Base-by-base conservation (phyloP, 2,329 filamentous ascomycete genomes). In the Trichoderma pleuroti region DNA sequence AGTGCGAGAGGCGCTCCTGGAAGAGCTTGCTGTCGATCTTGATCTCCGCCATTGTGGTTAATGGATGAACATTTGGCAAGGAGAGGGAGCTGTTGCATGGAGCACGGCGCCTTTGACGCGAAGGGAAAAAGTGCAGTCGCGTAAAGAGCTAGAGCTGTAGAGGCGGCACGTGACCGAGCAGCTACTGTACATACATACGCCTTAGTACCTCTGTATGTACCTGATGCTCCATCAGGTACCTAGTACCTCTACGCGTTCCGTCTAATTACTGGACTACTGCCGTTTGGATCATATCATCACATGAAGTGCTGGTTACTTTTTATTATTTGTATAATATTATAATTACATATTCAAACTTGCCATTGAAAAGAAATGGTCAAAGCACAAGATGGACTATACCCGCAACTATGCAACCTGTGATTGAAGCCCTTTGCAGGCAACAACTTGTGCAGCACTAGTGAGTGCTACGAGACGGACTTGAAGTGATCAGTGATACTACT, bases 21-120 rank as follows among this genome's bases (percentile, higher is more conserved):
- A 99, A 99, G 81, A 90, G 86, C 82, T 92, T 91, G 85, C 91
- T 93, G 86, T 98, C 94, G 85, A 99, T 98, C 84, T 93, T 93
- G 84, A 99, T 97, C 83, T 97, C 93, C 79, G 86, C 87, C 89
- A 90, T 90, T 81, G 79, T 85, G 81, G 79, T 79, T 78, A 76
- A 77, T 78, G 78, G 73, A 75, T 76, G 76, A 74, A 74, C 74
- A 75, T 70, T 54, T 71, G 71, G 72, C 71, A 70, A 70, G 74
- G 72, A 74, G 72, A 68, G 69, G 70, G 73, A 72, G 68, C 76
- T 72, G 73, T 74, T 73, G 77, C 74, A 73, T 75, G 71, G 73
- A 65, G 76, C 72, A 74, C 72, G 73, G 66, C 36, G 56, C 60
- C 39, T 6, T 54, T 24, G 52, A 81, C 81, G 80, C 81, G 81